phyloP scores from a whole-genome alignment of 495 filamentous ascomycete species.

The Hypoxylon crocopeplum region DNA sequence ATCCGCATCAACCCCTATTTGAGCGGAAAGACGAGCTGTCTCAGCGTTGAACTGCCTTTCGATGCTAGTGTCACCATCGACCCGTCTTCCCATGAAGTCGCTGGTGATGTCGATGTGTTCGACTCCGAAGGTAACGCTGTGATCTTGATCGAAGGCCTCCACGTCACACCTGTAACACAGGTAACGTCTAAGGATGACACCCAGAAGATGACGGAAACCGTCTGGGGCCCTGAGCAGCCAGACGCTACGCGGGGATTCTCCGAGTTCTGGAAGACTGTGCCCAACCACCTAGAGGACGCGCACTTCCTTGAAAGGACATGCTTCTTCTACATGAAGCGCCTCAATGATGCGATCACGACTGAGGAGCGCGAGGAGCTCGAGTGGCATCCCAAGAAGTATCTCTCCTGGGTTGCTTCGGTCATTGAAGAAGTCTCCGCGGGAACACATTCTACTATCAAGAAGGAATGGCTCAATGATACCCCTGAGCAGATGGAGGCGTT shows the following conservation, averaged over 20 bases:
- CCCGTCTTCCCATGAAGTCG: slow-evolving; percentile 13
- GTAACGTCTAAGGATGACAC: slow-evolving; percentile 5
- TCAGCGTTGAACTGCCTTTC: no score
- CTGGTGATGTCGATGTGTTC: slow-evolving; percentile 41
- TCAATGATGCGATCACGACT: slow-evolving; percentile 16
- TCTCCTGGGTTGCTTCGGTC: slow-evolving; percentile 1
- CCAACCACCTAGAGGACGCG: neutral
- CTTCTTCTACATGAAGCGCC: slow-evolving; percentile 27
- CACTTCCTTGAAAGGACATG: slow-evolving; percentile 18
- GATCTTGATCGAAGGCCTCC: slow-evolving; percentile 42
- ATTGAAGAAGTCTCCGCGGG: slow-evolving; percentile 2
- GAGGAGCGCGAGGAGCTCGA: slow-evolving; percentile 20
- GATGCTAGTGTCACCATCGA: slow-evolving; percentile 21
- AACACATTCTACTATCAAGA: slow-evolving; percentile 33
- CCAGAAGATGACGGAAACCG: slow-evolving; percentile 4
- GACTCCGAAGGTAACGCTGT: slow-evolving; percentile 8
- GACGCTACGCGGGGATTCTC: slow-evolving; percentile 11
- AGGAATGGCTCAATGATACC: slow-evolving; percentile 48
- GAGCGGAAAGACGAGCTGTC: neutral
- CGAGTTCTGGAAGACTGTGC: neutral
- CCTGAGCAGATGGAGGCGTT: neutral
- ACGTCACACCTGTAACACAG: slow-evolving; percentile 10
- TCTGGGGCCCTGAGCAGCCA: slow-evolving; percentile 8
- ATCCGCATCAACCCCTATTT: slow-evolving; percentile 17
- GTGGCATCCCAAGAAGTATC: slow-evolving; percentile 27